A percentile compares a stretch with the other conserved stretches of the same genome.
Evolutionary conservation across 2,329 filamentous ascomycete species (phyloP).

Genomic region (Neospermospora avenae): DNA sequence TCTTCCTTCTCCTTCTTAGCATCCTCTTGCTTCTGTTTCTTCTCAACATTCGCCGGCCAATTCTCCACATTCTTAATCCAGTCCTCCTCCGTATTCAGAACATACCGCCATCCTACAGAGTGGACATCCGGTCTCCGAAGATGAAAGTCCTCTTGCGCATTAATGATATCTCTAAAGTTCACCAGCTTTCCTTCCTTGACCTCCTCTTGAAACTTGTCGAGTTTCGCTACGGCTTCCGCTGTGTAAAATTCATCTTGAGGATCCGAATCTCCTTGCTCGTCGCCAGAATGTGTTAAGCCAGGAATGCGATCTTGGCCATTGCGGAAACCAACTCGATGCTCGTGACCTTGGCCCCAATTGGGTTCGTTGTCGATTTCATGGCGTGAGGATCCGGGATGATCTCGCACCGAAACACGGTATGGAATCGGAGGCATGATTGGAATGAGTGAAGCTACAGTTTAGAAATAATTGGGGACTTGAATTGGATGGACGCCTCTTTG

Average conservation of each 20-base stretch:
- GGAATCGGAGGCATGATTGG: slow-evolving; percentile 5
- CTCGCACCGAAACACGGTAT: not conserved
- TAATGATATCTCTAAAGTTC: slow-evolving; percentile 40
- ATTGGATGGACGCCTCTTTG: too few species aligned
- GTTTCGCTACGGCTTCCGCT: not conserved
- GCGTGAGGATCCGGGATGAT: slow-evolving; percentile 4
- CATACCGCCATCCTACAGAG: slow-evolving; percentile 47
- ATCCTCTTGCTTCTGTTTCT: slow-evolving; percentile 32
- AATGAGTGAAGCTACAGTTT: too few species aligned
- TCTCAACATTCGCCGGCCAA: slow-evolving; percentile 46
- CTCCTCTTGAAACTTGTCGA: not conserved
- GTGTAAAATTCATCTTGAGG: not conserved
- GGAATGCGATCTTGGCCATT: slow-evolving; percentile 11
- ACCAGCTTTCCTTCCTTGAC: slow-evolving; percentile 33
- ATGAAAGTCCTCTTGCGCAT: slow-evolving; percentile 41
- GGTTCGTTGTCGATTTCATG: slow-evolving; percentile 9
- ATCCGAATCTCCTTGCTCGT: slow-evolving; percentile 6
- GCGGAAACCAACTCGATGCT: slow-evolving; percentile 5
- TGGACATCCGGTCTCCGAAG: slow-evolving; percentile 42
- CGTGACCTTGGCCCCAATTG: slow-evolving; percentile 7
- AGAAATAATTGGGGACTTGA: too few species aligned
- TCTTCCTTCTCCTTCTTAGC: not conserved
- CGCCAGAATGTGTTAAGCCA: slow-evolving; percentile 7
- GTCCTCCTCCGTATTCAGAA: slow-evolving; percentile 46
- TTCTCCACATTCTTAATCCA: slow-evolving; percentile 46